Percentiles rank a stretch among this genome's conserved stretches.
phyloP scores from a whole-genome alignment of 2,329 filamentous ascomycete species.

The Colletotrichum abscissum region DNA sequence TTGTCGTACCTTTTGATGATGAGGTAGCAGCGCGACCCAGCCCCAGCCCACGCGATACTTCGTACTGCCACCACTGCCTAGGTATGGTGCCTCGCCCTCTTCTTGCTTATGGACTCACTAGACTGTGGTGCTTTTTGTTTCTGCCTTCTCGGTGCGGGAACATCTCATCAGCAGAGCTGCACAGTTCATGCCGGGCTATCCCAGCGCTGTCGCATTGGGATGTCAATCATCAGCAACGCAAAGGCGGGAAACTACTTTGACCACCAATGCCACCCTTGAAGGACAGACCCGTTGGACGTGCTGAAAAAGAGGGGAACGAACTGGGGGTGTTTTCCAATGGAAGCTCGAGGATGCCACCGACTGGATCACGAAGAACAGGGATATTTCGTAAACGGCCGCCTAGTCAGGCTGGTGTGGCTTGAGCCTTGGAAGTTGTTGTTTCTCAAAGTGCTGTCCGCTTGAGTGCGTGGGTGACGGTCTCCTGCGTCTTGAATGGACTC shows the following conservation, averaged over 20 bases:
- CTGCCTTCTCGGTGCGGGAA: background rate
- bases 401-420: background rate
- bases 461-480: background rate
- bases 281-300: conserved; percentile 13
- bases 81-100: background rate
- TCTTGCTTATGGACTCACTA: background rate
- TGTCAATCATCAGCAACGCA: conserved; percentile 16
- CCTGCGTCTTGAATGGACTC: background rate
- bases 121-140: no score
- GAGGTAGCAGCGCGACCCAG: background rate
- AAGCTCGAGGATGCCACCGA: background rate
- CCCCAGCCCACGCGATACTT: background rate
- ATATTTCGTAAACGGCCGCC: background rate
- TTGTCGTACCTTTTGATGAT: background rate
- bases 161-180: conserved; percentile 17
- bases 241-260: conserved; percentile 11
- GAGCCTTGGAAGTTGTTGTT: background rate
- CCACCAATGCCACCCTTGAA: background rate
- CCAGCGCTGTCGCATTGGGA: background rate
- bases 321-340: conserved; percentile 19
- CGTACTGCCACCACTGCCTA: no score
- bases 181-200: conserved; percentile 1
- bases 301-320: conserved; percentile 15
- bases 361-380: background rate
- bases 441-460: background rate